Percentiles rank a stretch among this genome's conserved stretches.
Conservation (phyloP, 2,329 filamentous ascomycete genomes). For the Verticillium albo-atrum region DNA sequence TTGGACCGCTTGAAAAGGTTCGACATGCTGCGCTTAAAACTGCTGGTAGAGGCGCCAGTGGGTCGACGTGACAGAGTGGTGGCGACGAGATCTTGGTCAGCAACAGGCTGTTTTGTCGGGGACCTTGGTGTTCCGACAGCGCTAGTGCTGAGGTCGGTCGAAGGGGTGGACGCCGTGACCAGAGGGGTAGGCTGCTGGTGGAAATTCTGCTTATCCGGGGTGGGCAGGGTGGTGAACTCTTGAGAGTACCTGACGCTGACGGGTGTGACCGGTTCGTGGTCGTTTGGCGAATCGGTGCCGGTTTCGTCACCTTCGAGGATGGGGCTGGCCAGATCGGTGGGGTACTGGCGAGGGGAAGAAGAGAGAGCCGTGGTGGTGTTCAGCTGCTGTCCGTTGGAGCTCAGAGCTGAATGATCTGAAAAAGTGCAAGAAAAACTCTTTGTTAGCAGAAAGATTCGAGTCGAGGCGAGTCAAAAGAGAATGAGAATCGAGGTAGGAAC, state of each 20-base stretch:
- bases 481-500: not conserved
- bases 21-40: conserved; percentile 46
- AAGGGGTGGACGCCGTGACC: conserved; percentile 4
- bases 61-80: conserved; percentile 32
- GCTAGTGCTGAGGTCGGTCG: conserved; percentile 3
- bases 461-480: not conserved
- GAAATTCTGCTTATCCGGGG: conserved; percentile 33
- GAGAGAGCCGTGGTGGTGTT: conserved; percentile 13
- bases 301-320: conserved; percentile 57
- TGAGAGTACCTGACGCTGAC: conserved; percentile 52
- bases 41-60: conserved; percentile 36
- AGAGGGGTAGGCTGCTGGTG: conserved; percentile 17
- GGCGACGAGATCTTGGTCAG: conserved; percentile 20
- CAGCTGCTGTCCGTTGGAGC: conserved; percentile 18
- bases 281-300: conserved; percentile 51
- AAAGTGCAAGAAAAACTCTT: not conserved
- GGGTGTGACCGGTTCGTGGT: conserved; percentile 53
- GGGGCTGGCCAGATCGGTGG: conserved; percentile 45
- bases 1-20: conserved; percentile 41
- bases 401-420: not conserved
- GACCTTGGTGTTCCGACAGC: conserved; percentile 2
- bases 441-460: not conserved
- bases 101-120: not conserved
- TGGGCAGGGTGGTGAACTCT: conserved; percentile 43
- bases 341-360: conserved; percentile 41